A percentile compares a stretch with the other conserved stretches of the same genome.
These are phyloP conservation scores for Ambrosia artemisiifolia DNA, from an alignment of 129 eudicot species.

Conservation along the genomic window DNA sequence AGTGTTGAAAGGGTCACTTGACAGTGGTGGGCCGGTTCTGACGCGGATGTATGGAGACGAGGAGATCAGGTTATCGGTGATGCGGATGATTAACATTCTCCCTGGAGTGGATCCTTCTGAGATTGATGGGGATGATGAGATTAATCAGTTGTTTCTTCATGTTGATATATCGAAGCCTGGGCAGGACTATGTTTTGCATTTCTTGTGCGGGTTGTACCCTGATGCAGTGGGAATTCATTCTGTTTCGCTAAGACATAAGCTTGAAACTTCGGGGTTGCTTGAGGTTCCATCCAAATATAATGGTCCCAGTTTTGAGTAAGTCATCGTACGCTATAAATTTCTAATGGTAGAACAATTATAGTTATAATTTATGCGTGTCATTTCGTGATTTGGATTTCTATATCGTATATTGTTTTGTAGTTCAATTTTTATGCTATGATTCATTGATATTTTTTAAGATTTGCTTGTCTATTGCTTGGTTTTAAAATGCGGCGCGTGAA, in stretches of 20 bases:
- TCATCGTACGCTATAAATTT: constrained; percentile 1
- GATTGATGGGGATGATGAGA: constrained; percentile 50
- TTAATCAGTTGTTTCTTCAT: constrained; percentile 79
- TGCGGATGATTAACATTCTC: constrained; percentile 65
- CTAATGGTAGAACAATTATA: neutral
- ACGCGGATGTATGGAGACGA: constrained; percentile 57
- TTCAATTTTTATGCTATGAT: neutral
- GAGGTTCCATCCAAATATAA: constrained; percentile 46
- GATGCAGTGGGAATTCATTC: constrained; percentile 95
- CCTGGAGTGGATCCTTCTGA: constrained; percentile 50
- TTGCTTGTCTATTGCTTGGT: neutral
- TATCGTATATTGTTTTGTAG: neutral
- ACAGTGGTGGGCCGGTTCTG: constrained; percentile 71
- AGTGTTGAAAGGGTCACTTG: constrained; percentile 78
- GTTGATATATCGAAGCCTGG: constrained; percentile 72
- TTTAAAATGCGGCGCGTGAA: too few relatives aligned
- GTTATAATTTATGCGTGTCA: neutral
- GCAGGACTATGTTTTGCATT: constrained; percentile 55
- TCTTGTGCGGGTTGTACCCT: constrained; percentile 86
- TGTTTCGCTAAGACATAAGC: constrained; percentile 61
- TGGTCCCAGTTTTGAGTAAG: constrained; percentile 82
- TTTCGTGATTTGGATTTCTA: neutral
- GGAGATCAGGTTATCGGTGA: constrained; percentile 70
- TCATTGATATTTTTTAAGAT: neutral
- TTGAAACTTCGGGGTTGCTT: constrained; percentile 44